Percentiles rank a stretch among this genome's conserved stretches.
phyloP scores from a whole-genome alignment of 352 stramenopile genomes.

The Phytophthora gonapodyides region DNA sequence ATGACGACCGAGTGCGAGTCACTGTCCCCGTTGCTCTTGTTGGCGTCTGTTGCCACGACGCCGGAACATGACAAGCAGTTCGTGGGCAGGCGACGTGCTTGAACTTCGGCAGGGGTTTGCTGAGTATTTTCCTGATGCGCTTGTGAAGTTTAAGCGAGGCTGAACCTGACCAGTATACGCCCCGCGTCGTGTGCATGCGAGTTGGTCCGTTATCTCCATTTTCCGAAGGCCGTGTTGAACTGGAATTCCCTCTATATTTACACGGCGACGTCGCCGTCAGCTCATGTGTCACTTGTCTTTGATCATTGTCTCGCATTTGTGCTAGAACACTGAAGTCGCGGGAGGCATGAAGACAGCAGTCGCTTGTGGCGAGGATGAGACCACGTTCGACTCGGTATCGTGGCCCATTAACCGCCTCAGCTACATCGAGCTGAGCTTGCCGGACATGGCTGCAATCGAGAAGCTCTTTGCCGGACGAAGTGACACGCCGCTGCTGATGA shows the following conservation, averaged over 20 bases:
- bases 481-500: constrained; percentile 58
- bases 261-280: constrained; percentile 3
- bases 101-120: constrained; percentile 1
- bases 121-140: constrained; percentile 10
- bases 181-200: not conserved
- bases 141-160: constrained; percentile 7
- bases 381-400: constrained; percentile 26
- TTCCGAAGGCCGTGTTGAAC: not conserved
- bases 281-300: constrained; percentile 7
- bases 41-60: constrained; percentile 37
- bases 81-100: not conserved
- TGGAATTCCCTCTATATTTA: constrained; percentile 25
- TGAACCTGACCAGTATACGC: constrained; percentile 10
- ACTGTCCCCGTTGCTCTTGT: constrained; percentile 27
- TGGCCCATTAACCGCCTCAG: constrained; percentile 74
- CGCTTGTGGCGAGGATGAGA: constrained; percentile 21
- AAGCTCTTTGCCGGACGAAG: constrained; percentile 53
- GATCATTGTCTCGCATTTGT: not conserved
- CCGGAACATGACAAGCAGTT: not conserved
- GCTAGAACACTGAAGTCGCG: not conserved
- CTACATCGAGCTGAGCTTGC: constrained; percentile 57
- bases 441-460: constrained; percentile 47
- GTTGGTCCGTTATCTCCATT: constrained; percentile 21
- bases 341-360: constrained; percentile 28
- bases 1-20: constrained; percentile 9